These are phyloP conservation scores for Aleurites moluccanus DNA, from an alignment of 441 rosid species.

Conservation along the genomic window DNA sequence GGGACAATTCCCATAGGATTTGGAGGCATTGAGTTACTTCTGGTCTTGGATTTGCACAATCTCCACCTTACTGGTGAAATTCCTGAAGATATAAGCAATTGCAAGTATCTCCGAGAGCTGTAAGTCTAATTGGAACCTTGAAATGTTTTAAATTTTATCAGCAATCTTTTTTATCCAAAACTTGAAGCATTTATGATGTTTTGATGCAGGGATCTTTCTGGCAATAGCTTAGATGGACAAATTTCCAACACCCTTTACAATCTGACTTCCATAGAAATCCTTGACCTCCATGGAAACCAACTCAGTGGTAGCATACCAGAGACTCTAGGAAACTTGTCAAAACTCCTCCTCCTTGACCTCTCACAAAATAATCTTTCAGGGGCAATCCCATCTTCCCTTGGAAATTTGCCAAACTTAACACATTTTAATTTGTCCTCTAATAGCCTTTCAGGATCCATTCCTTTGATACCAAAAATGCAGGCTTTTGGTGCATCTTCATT, in stretches of 20 bases:
- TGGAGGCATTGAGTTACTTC: slow-evolving; percentile 64
- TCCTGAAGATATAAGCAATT: slow-evolving; percentile 65
- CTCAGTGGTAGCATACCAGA: slow-evolving; percentile 73
- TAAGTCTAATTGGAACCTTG: slow-evolving; percentile 46
- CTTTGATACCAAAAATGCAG: slow-evolving; percentile 43
- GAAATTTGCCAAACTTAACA: slow-evolving; percentile 45
- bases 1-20: slow-evolving; percentile 62
- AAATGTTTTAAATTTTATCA: slow-evolving; percentile 18
- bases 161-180: slow-evolving; percentile 21
- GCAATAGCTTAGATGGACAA: slow-evolving; percentile 67
- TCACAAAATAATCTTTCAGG: slow-evolving; percentile 72
- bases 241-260: slow-evolving; percentile 62
- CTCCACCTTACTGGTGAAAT: slow-evolving; percentile 64
- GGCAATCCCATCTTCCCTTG: slow-evolving; percentile 69
- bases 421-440: slow-evolving; percentile 72
- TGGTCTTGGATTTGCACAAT: slow-evolving; percentile 77
- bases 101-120: slow-evolving; percentile 73
- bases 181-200: slow-evolving; percentile 27
- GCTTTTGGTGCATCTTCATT: slow-evolving; percentile 67
- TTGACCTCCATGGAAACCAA: slow-evolving; percentile 66
- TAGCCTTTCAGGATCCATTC: slow-evolving; percentile 72
- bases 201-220: slow-evolving; percentile 85
- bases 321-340: slow-evolving; percentile 57
- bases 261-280: slow-evolving; percentile 67
- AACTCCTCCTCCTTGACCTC: slow-evolving; percentile 59